These are phyloP conservation scores for Coniochaeta ligniaria DNA, from an alignment of 2,329 filamentous ascomycete species.

Conservation along the genomic window DNA sequence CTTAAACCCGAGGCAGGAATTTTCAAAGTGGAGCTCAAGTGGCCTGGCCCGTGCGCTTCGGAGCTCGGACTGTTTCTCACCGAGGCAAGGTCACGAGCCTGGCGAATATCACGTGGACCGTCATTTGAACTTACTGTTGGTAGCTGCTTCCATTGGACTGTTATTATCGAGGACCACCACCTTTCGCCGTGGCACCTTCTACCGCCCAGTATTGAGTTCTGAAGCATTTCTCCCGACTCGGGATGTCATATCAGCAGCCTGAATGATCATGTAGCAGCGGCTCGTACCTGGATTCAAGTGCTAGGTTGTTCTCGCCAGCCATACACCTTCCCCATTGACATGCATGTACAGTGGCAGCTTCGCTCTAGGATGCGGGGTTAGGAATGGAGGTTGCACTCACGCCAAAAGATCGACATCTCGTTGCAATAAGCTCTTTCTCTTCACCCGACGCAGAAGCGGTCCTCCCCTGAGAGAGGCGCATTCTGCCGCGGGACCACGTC, in stretches of 20 bases:
- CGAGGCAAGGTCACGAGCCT: neutral
- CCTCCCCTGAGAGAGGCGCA: neutral
- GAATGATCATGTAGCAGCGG: neutral
- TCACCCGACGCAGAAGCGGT: neutral
- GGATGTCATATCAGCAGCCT: too few species aligned
- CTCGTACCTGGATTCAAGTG: neutral
- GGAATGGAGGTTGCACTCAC: neutral
- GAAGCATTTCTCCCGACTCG: too few species aligned
- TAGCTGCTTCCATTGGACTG: too few species aligned
- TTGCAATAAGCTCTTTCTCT: neutral
- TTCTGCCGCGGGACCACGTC: neutral
- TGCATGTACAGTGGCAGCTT: neutral
- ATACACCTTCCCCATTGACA: neutral
- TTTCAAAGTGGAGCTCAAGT: neutral
- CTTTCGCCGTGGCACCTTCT: too few species aligned
- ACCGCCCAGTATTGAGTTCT: too few species aligned
- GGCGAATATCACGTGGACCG: neutral
- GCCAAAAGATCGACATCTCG: neutral
- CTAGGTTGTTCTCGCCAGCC: neutral
- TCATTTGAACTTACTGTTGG: too few species aligned
- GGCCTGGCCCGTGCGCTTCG: neutral
- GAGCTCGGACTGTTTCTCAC: neutral
- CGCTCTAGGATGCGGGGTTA: neutral
- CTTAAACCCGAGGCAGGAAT: neutral
- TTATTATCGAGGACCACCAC: too few species aligned